Evolutionary conservation across 306 rosid genomes (phyloP).

Genomic region (Quercus parvula): DNA sequence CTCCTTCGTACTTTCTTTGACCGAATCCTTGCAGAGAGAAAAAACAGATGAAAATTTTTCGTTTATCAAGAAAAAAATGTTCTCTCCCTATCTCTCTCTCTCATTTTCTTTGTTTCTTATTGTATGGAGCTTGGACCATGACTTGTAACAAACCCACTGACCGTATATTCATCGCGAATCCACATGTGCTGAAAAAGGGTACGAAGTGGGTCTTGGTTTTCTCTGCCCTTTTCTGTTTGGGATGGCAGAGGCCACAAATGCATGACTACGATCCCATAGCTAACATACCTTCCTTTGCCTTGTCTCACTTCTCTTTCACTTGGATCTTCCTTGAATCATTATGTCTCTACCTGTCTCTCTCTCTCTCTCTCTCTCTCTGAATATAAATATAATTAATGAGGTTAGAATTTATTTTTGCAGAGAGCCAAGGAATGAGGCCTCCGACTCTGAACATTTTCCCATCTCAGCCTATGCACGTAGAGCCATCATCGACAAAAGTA

Average conservation of each 20-base stretch:
- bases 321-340: constrained; percentile 29
- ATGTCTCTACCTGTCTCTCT: constrained; percentile 3
- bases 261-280: constrained; percentile 25
- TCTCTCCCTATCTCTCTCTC: constrained; percentile 8
- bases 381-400: constrained; percentile 10
- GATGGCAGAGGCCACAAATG: constrained; percentile 25
- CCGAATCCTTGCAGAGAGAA: constrained; percentile 45
- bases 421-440: constrained; percentile 74
- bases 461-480: constrained; percentile 89
- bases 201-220: constrained; percentile 34
- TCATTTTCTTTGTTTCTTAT: not conserved
- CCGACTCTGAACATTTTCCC: constrained; percentile 97
- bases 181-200: constrained; percentile 33
- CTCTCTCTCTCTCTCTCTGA: not conserved
- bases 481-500: constrained; percentile 75
- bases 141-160: constrained; percentile 51
- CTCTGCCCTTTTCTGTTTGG: constrained; percentile 8
- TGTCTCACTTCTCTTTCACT: constrained; percentile 5
- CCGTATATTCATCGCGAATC: constrained; percentile 38
- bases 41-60: not conserved
- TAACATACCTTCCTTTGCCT: constrained; percentile 4
- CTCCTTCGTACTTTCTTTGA: constrained; percentile 59
- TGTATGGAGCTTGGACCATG: constrained; percentile 39
- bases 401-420: constrained; percentile 34
- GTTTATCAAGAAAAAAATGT: not conserved